Conservation (phyloP, 2,329 filamentous ascomycete species). For the Leptographium radiaticola region DNA sequence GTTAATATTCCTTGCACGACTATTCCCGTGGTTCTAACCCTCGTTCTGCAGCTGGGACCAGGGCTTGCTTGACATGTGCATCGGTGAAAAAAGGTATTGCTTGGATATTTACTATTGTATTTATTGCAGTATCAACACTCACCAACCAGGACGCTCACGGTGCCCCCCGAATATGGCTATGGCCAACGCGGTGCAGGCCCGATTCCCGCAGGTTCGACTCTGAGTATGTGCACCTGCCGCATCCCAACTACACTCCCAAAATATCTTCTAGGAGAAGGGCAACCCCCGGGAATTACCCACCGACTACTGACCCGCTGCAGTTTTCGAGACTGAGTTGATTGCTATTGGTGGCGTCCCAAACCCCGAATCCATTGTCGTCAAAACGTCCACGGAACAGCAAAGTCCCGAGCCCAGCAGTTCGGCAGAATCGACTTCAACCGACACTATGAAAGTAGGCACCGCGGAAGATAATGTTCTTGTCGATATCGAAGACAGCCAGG, state of each 20-base stretch:
- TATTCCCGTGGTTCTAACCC: neutral
- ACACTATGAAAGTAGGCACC: constrained; percentile 14
- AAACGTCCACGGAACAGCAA: constrained; percentile 20
- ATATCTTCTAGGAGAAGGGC: neutral
- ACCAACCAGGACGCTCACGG: constrained; percentile 55
- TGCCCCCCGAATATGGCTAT: constrained; percentile 79
- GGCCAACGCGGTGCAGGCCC: constrained; percentile 64
- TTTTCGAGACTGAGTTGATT: constrained; percentile 63
- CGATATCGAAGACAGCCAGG: constrained; percentile 41
- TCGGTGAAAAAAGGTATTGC: constrained; percentile 67
- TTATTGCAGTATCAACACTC: neutral
- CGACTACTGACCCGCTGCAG: constrained; percentile 21
- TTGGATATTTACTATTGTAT: neutral
- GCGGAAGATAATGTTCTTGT: constrained; percentile 26
- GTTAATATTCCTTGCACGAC: no score
- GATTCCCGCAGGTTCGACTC: constrained; percentile 68
- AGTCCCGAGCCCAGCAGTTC: constrained; percentile 13
- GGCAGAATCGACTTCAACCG: constrained; percentile 17
- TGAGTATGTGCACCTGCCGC: constrained; percentile 38
- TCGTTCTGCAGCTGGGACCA: constrained; percentile 64
- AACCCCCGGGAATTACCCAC: no score
- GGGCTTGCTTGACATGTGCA: constrained; percentile 85
- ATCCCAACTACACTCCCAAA: neutral
- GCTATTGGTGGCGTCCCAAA: constrained; percentile 61
- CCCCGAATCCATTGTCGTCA: constrained; percentile 31